phyloP scores from a whole-genome alignment of 2,329 filamentous ascomycete species.

The Mariannaea sp. region DNA sequence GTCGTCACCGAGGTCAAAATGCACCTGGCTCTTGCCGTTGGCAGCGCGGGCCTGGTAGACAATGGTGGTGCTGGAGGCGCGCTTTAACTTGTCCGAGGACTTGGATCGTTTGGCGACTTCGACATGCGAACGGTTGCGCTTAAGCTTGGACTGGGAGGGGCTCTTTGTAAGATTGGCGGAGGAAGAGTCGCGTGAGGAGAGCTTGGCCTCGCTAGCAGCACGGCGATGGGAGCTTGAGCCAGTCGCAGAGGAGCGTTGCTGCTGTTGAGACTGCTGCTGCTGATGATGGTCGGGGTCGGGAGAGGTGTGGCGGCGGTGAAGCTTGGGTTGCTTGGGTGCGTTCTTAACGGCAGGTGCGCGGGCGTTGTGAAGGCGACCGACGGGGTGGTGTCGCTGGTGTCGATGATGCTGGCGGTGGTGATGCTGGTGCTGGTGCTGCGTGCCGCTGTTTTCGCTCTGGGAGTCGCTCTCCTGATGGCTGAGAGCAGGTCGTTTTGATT shows the following conservation, averaged over 20 bases:
- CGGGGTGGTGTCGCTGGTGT: conserved; percentile 44
- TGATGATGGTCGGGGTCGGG: conserved; percentile 38
- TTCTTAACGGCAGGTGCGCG: conserved; percentile 59
- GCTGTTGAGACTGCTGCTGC: conserved; percentile 39
- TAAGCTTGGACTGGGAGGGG: conserved; percentile 58
- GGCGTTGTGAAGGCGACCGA: conserved; percentile 52
- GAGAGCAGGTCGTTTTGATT: conserved; percentile 59
- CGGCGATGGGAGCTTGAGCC: conserved; percentile 50
- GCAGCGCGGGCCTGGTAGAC: conserved; percentile 50
- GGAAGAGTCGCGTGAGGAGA: conserved; percentile 51
- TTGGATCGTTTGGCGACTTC: conserved; percentile 59
- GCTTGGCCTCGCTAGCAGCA: conserved; percentile 56
- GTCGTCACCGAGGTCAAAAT: conserved; percentile 65
- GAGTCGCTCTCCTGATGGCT: conserved; percentile 45
- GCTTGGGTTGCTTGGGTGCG: conserved; percentile 53
- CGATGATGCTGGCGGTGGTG: conserved; percentile 40
- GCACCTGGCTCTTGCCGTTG: conserved; percentile 58
- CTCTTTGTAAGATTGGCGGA: conserved; percentile 57
- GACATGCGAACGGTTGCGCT: conserved; percentile 64
- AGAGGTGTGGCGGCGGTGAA: conserved; percentile 51
- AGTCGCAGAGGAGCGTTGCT: conserved; percentile 32
- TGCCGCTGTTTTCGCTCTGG: conserved; percentile 38
- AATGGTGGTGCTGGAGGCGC: conserved; percentile 56
- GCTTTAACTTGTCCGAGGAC: conserved; percentile 58
- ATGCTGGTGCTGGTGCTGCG: conserved; percentile 38